phyloP scores from a whole-genome alignment of 2,329 filamentous ascomycete genomes.

The Diaporthe aspalathi region DNA sequence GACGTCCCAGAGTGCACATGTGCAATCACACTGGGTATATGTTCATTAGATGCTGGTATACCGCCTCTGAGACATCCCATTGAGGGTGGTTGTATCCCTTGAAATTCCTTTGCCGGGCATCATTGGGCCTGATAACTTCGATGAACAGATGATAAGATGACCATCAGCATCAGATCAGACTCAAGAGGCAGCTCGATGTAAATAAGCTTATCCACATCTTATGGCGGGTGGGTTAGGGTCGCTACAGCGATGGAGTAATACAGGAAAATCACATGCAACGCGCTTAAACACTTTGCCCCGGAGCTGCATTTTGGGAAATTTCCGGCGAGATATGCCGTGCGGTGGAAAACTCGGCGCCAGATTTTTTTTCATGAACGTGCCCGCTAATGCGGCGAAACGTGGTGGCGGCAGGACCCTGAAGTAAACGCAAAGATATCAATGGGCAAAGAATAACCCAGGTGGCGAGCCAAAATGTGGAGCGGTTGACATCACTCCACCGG shows the following conservation, averaged over 20 bases:
- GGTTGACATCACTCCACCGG: constrained; percentile 17
- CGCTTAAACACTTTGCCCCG: neutral
- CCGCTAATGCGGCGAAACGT: neutral
- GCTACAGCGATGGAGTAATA: neutral
- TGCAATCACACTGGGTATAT: too few relatives aligned
- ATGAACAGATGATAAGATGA: too few relatives aligned
- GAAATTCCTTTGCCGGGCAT: neutral
- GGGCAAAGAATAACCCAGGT: neutral
- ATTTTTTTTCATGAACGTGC: neutral
- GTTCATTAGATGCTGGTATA: too few relatives aligned
- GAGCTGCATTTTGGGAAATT: neutral
- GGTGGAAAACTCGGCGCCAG: constrained; percentile 6
- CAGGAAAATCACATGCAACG: constrained; percentile 14
- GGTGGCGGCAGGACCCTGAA: constrained; percentile 20
- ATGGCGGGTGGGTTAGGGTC: constrained; percentile 13
- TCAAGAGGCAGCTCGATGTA: neutral
- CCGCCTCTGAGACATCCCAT: fast-evolving
- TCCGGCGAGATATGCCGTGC: constrained; percentile 7
- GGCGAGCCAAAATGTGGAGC: neutral
- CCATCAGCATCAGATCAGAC: too few relatives aligned
- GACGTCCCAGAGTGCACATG: too few relatives aligned
- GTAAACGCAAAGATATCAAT: neutral
- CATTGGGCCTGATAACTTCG: neutral
- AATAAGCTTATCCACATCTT: neutral
- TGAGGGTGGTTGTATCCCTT: neutral